These are phyloP conservation scores for Cokeromyces recurvatus DNA, from an alignment of 371 early-diverging fungal genomes.

Conservation along the genomic window DNA sequence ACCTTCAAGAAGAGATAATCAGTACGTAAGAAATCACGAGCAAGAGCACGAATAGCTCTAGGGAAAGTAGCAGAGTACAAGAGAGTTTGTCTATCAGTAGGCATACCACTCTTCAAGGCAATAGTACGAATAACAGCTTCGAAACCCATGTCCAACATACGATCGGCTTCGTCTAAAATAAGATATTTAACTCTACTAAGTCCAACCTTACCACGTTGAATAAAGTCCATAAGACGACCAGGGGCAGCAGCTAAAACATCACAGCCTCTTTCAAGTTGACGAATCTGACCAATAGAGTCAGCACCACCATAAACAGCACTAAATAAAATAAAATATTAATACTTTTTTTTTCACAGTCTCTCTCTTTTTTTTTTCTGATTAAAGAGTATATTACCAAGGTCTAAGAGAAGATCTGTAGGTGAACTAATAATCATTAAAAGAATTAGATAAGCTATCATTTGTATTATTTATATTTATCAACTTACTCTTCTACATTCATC, in stretches of 20 bases:
- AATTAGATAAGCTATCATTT: too few species aligned
- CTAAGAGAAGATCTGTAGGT: conserved; percentile 38
- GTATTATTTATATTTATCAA: background rate
- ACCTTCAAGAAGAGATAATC: conserved; percentile 44
- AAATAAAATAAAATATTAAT: too few species aligned
- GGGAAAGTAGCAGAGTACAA: conserved; percentile 99
- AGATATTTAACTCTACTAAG: conserved; percentile 82
- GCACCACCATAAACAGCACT: conserved; percentile 94
- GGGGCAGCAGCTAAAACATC: conserved; percentile 98
- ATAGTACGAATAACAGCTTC: conserved; percentile 93
- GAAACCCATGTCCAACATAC: conserved; percentile 99
- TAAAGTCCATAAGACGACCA: conserved; percentile 95
- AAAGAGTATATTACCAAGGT: conserved; percentile 31
- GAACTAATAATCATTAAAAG: conserved; percentile 16
- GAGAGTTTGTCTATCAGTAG: conserved; percentile 84
- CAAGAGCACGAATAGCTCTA: conserved; percentile 84
- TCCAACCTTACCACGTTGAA: conserved; percentile 73
- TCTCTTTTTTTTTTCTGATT: too few species aligned
- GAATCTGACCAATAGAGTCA: conserved; percentile 75
- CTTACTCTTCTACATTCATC: conserved; percentile 46
- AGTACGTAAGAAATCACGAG: conserved; percentile 86
- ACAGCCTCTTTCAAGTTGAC: conserved; percentile 78
- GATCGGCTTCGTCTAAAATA: conserved; percentile 96
- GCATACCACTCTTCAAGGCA: conserved; percentile 71
- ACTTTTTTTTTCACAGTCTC: too few species aligned